Conservation (phyloP, 805 yeast species). For the Starmerella apicola region DNA sequence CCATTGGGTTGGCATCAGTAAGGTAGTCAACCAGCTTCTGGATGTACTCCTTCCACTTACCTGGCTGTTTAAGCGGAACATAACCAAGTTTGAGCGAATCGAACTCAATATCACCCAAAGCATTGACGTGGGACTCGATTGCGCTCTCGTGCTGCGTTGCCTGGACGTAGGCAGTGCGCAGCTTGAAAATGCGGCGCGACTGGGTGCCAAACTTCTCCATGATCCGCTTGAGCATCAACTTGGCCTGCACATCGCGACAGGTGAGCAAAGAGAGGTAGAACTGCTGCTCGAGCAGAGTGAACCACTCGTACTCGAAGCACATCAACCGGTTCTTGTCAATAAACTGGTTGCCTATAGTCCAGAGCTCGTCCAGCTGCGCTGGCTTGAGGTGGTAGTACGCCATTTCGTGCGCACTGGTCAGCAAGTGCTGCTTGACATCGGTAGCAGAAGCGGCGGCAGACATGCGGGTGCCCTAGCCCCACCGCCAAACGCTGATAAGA, state of each 20-base stretch:
- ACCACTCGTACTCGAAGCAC: slow-evolving; percentile 32
- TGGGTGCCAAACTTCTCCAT: slow-evolving; percentile 51
- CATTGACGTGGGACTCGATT: slow-evolving; percentile 30
- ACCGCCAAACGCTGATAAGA: too few relatives aligned
- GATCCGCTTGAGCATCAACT: slow-evolving; percentile 47
- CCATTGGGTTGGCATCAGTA: slow-evolving; percentile 52
- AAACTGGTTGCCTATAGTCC: slow-evolving; percentile 32
- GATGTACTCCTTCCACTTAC: slow-evolving; percentile 36
- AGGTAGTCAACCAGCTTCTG: slow-evolving; percentile 42
- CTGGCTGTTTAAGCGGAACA: slow-evolving; percentile 22
- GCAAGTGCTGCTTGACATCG: slow-evolving; percentile 32
- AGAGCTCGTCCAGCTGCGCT: slow-evolving; percentile 32
- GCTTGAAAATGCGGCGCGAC: slow-evolving; percentile 44
- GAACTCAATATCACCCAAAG: slow-evolving; percentile 14
- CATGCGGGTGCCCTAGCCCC: too few relatives aligned
- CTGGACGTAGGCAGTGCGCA: slow-evolving; percentile 46
- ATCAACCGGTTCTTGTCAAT: slow-evolving; percentile 23
- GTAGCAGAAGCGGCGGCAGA: too few relatives aligned
- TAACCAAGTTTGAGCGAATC: slow-evolving; percentile 26
- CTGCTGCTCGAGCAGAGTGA: slow-evolving; percentile 54
- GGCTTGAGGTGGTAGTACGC: slow-evolving; percentile 41
- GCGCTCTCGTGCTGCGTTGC: slow-evolving; percentile 35
- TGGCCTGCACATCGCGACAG: slow-evolving; percentile 62
- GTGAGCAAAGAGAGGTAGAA: slow-evolving; percentile 52
- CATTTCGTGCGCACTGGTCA: slow-evolving; percentile 40